Evolutionary conservation across 306 rosid genomes (phyloP), one percentile per base, ranked within the genome.

Genomic region (Gastrolobium villosum): DNA sequence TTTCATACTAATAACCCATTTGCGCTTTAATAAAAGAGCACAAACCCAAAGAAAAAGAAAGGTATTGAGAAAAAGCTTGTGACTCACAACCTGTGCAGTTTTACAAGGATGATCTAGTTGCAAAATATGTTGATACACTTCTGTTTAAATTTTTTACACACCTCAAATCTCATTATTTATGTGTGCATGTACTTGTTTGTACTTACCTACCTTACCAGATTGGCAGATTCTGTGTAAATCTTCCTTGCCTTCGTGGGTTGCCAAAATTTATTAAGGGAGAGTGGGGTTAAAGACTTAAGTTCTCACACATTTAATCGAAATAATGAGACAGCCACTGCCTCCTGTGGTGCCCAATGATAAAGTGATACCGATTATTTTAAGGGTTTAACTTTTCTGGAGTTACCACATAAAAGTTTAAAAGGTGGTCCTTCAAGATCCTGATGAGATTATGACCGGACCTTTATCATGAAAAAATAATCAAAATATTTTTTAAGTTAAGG

Each of bases 261-360:
- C 66, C 79, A 3, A 72, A 77, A 67, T 61, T 64, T 52, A 11
- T 59, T n/a, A 40, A 41, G 77, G 70, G 20, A 46, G 86, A 11
- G 66, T 6, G 11, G 7, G 57, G 15, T 67, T n/a, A n/a, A n/a
- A n/a, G n/a, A n/a, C n/a, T 82, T 56, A 72, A 59, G 34, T 46
- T 52, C 81, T 70, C 55, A 34, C 39, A 31, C 3, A 44, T 67
- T 63, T 50, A 43, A 40, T 55, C 34, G 55, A 34, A 82, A 81
- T 41, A 44, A 55, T 37, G 76, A 65, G 66, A 76, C 46, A 44
- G 74, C 85, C 67, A 35, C 10, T 1, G 2, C 81, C 68, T 85
- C 88, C 67, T 54, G 61, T 76, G 69, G 83, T 85, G 79, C 77
- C 86, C 49, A 48, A 67, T 30, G 75, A 75, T 54, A 13, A 61